Conservation (phyloP, 192 early-diverging fungal species). For the Piromyces sp. region DNA sequence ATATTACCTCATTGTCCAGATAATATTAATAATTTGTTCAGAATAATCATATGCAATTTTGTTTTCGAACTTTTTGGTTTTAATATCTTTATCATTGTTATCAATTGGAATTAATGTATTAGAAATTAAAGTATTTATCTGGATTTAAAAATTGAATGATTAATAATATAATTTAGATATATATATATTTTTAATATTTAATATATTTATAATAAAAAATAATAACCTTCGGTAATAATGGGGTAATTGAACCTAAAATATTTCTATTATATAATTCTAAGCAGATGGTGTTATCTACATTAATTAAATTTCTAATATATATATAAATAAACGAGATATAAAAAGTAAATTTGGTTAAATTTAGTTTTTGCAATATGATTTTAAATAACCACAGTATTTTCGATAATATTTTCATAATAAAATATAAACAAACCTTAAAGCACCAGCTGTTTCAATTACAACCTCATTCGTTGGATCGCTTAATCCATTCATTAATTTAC, state of each 20-base stretch:
- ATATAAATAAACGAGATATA: too few relatives aligned
- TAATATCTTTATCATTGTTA: not conserved
- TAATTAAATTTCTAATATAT: not conserved
- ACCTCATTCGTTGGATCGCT: conserved; percentile 54
- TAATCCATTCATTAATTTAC: conserved; percentile 49
- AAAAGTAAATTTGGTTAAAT: too few relatives aligned
- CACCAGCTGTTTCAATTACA: conserved; percentile 52
- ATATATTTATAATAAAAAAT: not conserved
- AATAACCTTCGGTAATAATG: not conserved
- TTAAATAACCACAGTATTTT: too few relatives aligned
- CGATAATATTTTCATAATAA: too few relatives aligned
- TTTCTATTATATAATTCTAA: not conserved
- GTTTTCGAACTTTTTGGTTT: not conserved
- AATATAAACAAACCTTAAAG: conserved; percentile 23
- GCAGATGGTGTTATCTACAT: not conserved
- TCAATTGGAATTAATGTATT: not conserved
- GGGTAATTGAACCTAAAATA: not conserved
- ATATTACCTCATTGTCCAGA: not conserved
- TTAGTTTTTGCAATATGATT: too few relatives aligned
- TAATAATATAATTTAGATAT: too few relatives aligned
- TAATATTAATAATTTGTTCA: not conserved
- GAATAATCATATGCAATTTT: not conserved
- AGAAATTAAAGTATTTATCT: not conserved
- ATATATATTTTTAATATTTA: too few relatives aligned
- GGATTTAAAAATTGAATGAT: too few relatives aligned